These are phyloP conservation scores for Heterobasidion occidentale DNA, from an alignment of 1,284 basidiomycete species.

Conservation along the genomic window DNA sequence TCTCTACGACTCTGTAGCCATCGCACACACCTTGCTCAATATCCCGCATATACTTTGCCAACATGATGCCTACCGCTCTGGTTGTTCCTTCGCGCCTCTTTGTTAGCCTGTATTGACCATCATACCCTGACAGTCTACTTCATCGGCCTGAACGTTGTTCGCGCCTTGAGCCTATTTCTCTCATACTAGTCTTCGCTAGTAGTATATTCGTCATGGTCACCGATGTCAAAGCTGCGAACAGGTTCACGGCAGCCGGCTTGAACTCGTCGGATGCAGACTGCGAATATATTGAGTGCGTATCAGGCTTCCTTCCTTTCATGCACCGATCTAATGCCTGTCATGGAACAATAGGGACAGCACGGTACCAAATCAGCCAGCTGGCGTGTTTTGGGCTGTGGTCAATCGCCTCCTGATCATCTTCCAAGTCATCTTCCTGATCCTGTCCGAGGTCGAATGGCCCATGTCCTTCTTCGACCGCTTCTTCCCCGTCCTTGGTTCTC, in stretches of 20 bases:
- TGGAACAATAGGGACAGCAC: conserved; percentile 51
- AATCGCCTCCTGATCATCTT: conserved; percentile 80
- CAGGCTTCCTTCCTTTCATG: not conserved
- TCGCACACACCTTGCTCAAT: not conserved
- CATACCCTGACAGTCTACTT: conserved; percentile 46
- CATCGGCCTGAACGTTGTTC: conserved; percentile 73
- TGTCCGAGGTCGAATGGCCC: conserved; percentile 79
- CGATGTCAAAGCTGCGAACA: conserved; percentile 73
- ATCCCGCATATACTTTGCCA: not conserved
- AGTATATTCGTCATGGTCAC: conserved; percentile 76
- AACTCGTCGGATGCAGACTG: conserved; percentile 37
- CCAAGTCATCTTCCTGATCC: conserved; percentile 69
- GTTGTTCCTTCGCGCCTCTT: conserved; percentile 21
- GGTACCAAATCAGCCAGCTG: conserved; percentile 85
- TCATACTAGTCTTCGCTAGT: conserved; percentile 74
- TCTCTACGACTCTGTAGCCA: conserved; percentile 1
- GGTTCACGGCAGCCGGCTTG: conserved; percentile 32
- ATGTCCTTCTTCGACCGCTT: conserved; percentile 68
- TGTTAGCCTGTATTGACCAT: not conserved
- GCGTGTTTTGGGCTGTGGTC: conserved; percentile 83
- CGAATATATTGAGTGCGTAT: conserved; percentile 70
- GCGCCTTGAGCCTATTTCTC: conserved; percentile 68
- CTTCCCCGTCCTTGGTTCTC: conserved; percentile 77
- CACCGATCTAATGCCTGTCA: conserved; percentile 6
- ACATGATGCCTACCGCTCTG: conserved; percentile 29